These are phyloP conservation scores for Fusarium nisikadoi DNA, from an alignment of 2,329 filamentous ascomycete genomes.

Conservation along the genomic window DNA sequence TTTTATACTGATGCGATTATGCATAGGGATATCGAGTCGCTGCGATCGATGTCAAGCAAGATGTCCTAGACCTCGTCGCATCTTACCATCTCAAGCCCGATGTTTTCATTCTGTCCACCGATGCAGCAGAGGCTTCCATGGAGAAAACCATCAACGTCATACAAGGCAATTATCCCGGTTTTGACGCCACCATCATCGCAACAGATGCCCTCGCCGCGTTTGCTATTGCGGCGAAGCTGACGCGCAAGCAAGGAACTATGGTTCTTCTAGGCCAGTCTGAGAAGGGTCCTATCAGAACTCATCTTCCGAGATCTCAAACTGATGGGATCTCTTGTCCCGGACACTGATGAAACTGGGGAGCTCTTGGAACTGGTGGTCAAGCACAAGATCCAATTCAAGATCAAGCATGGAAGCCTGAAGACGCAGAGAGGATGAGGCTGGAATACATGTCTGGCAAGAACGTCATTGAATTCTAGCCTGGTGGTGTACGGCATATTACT, in stretches of 20 bases:
- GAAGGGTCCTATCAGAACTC: background rate
- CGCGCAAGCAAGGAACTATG: conserved; percentile 19
- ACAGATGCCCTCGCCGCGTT: conserved; percentile 6
- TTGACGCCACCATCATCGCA: background rate
- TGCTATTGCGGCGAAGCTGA: background rate
- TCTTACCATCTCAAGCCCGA: conserved; percentile 5
- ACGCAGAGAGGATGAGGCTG: conserved; percentile 8
- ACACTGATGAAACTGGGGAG: background rate
- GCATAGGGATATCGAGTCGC: conserved; percentile 3
- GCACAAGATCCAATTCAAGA: conserved; percentile 1
- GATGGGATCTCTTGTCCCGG: background rate
- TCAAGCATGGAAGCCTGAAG: conserved; percentile 12
- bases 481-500: accelerated
- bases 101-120: background rate
- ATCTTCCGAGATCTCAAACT: conserved; percentile 4
- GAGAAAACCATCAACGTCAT: background rate
- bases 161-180: background rate
- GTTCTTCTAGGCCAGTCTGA: conserved; percentile 12
- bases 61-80: background rate
- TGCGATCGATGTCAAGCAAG: conserved; percentile 3
- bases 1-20: background rate
- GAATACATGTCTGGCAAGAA: conserved; percentile 13
- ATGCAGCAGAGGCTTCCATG: background rate
- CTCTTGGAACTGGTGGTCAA: background rate
- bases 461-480: background rate